Evolutionary conservation across 129 eudicot species (phyloP), one percentile per base, ranked within the genome.

Genomic region (Erigeron canadensis): DNA sequence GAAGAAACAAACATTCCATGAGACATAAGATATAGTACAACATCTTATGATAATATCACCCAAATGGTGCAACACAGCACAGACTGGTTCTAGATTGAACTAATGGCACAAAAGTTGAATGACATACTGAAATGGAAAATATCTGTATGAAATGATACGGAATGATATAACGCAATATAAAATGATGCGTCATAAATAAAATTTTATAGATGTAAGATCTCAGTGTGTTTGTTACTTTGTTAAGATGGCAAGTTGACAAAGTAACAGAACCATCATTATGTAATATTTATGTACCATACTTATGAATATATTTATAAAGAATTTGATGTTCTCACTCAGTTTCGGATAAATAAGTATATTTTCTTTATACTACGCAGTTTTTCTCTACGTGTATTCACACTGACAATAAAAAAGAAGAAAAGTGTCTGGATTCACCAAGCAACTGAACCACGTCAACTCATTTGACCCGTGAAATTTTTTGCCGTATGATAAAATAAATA

Each of bases 401-500:
- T 9, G 55, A 21, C 19, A 37, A 8, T 11, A n/a, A 38, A 7
- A 64, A 22, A 51, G 53, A 74, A 51, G 15, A 42, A 1, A 53
- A 21, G 55, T 39, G 41, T 63, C 50, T 2, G 47, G 65, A 51
- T 51, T 40, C 48, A 69, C 34, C 46, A 38, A 5, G 72, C 22
- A 46, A 28, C 61, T 5, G 60, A 38, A 62, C 61, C 10, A 28
- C 7, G 6, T 5, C 64, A 21, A 44, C 40, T 40, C 70, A 44
- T 64, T 64, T 64, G 69, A 64, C 45, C 72, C 46, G 15, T 15
- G 48, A 51, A 50, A 61, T 12, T 10, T 37, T 67, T 48, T 47
- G 61, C 23, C 6, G 46, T 38, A 28, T 67, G 28, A 8, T 47
- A 15, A 23, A 28, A 51, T 15, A 69, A 40, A 53, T 18, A 38